Percentiles rank a stretch among this genome's conserved stretches.
Conservation (phyloP, 805 yeast genomes). For the Yarrowia bubula region DNA sequence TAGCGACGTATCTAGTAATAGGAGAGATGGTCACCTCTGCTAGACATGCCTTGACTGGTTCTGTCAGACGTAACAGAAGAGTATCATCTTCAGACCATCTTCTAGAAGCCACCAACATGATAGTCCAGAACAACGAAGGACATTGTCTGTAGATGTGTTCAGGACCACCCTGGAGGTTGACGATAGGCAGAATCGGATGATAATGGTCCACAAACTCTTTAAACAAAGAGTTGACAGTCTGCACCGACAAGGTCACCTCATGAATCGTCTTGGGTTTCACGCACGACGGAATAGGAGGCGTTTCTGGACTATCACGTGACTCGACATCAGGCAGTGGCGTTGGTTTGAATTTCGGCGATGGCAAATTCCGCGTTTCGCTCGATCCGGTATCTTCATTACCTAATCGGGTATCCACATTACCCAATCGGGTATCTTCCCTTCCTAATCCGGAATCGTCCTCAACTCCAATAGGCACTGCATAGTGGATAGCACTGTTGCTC, state of each 20-base stretch:
- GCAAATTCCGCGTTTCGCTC: conserved; percentile 10
- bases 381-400: background rate
- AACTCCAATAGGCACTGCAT: conserved; percentile 9
- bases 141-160: conserved; percentile 75
- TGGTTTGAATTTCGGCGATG: conserved; percentile 4
- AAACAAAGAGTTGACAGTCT: conserved; percentile 61
- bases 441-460: background rate
- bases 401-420: background rate
- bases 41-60: conserved; percentile 67
- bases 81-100: conserved; percentile 44
- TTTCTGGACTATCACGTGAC: background rate
- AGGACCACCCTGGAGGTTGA: conserved; percentile 77
- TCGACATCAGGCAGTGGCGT: background rate
- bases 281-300: background rate
- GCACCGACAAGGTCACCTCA: conserved; percentile 58
- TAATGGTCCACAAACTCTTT: conserved; percentile 71
- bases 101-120: conserved; percentile 79
- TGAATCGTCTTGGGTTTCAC: conserved; percentile 75
- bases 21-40: conserved; percentile 91
- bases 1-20: conserved; percentile 61
- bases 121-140: conserved; percentile 91
- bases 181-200: conserved; percentile 84
- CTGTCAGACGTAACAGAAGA: conserved; percentile 62
- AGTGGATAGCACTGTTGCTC: background rate
- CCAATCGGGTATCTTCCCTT: background rate